Evolutionary conservation across 345 rosid genomes (phyloP), one percentile per base, ranked within the genome.

Genomic region (Diplotaxis tenuifolia): DNA sequence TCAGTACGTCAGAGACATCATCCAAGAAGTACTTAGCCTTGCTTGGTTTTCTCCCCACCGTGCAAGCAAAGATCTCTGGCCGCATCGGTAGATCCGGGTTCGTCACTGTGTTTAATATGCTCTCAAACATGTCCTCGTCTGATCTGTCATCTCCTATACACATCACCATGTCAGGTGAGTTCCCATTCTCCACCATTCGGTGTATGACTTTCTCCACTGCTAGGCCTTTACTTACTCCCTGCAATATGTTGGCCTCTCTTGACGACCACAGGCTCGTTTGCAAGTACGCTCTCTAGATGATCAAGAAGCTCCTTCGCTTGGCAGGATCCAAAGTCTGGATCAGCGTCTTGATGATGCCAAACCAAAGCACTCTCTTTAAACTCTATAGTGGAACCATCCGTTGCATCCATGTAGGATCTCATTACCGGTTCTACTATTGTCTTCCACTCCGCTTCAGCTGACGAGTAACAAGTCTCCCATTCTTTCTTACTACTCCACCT

Each of bases 211-310:
- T 45, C 50, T 45, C 50, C 50, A 45, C 50, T 0, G 50, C 50
- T 7, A 45, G 6, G 18, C 50, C 50, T 45, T 45, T 45, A 45
- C 50, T 45, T 45, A 45, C 50, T 45, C 50, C 50, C 50, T 45
- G 9, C 50, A 45, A 92, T 92, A 70, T 87, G 91, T 60, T 92
- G 96, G 27, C 96, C 98, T 67, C 96, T 87, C 79, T 81, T 85
- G 53, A 88, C 96, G 34, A 87, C 95, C n/a, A 82, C 93, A 0
- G 98, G 91, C 81, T 90, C 96, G 71, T 92, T 92, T 32, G 96
- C 84, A 9, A 92, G 91, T 20, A 90, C 91, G 66, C 76, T 90
- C 78, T 92, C 98, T 47, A 92, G 77, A 86, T 92, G 98, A 86
- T 83, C 87, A 42, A 90, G 65, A 73, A 92, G 76, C 82, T 92